These are phyloP conservation scores for Plasmodium berghei DNA, from an alignment of 169 alveolate species.

Conservation along the genomic window DNA sequence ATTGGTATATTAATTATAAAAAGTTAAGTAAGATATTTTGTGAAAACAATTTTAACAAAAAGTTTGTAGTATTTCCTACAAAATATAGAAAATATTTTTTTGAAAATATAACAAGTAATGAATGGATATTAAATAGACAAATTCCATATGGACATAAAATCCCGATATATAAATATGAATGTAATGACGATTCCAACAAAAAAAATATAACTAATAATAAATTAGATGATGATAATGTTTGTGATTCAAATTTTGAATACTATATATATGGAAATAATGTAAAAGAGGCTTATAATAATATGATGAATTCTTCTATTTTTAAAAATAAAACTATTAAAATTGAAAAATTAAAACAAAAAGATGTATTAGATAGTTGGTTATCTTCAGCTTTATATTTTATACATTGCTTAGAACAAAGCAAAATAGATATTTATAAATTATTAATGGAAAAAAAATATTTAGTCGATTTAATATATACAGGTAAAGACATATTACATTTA, in stretches of 20 bases:
- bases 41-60: background rate
- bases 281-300: slow-evolving; percentile 30
- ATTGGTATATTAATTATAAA: slow-evolving; percentile 28
- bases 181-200: background rate
- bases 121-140: slow-evolving; percentile 39
- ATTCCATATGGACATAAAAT: slow-evolving; percentile 34
- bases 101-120: background rate
- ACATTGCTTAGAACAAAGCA: slow-evolving; percentile 17
- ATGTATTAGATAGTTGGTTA: slow-evolving; percentile 57
- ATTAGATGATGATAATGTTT: background rate
- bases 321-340: slow-evolving; percentile 4
- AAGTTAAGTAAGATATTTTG: slow-evolving; percentile 10
- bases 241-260: background rate
- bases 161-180: slow-evolving; percentile 41
- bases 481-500: slow-evolving; percentile 47
- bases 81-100: slow-evolving; percentile 29
- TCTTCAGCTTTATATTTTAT: slow-evolving; percentile 39
- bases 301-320: slow-evolving; percentile 9
- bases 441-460: background rate
- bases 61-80: slow-evolving; percentile 19
- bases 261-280: slow-evolving; percentile 28
- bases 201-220: background rate
- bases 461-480: slow-evolving; percentile 52
- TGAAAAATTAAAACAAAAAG: slow-evolving; percentile 29
- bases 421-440: slow-evolving; percentile 9